These are phyloP conservation scores for Primulina tabacum DNA, from an alignment of 257 asterid genomes.

Conservation along the genomic window DNA sequence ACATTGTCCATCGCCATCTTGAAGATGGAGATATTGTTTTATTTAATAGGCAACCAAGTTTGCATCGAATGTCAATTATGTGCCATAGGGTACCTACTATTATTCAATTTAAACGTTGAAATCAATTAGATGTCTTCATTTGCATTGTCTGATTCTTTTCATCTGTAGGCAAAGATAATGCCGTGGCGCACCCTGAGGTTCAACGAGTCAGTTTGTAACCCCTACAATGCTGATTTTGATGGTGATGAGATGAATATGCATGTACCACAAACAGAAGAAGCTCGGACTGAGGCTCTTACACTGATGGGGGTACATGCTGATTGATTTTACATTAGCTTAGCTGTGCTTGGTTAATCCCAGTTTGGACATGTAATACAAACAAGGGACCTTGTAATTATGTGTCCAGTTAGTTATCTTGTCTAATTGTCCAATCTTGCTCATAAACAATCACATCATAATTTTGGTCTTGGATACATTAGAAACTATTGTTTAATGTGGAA, in stretches of 20 bases:
- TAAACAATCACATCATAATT: neutral
- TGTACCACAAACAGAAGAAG: constrained; percentile 98
- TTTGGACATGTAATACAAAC: neutral
- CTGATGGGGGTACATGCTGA: constrained; percentile 77
- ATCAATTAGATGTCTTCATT: constrained; percentile 15
- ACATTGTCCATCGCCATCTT: constrained; percentile 78
- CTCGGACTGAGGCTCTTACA: constrained; percentile 91
- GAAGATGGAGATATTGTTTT: constrained; percentile 87
- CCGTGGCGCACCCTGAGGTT: constrained; percentile 99
- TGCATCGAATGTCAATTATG: constrained; percentile 98
- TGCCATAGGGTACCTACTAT: constrained; percentile 66
- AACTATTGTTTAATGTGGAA: neutral
- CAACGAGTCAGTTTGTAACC: constrained; percentile 97
- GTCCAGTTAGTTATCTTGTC: constrained; percentile 1
- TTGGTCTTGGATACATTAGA: neutral
- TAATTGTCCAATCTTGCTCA: neutral
- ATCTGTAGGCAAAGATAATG: constrained; percentile 92
- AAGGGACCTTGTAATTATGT: neutral
- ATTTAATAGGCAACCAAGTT: constrained; percentile 93
- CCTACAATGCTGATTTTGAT: constrained; percentile 97
- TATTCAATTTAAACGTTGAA: constrained; percentile 10
- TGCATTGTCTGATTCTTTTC: constrained; percentile 24
- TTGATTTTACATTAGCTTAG: constrained; percentile 19
- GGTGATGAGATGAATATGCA: constrained; percentile 99
- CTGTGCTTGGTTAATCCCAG: neutral